These are phyloP conservation scores for Boletus insuetus DNA, from an alignment of 768 basidiomycete genomes.

Conservation along the genomic window DNA sequence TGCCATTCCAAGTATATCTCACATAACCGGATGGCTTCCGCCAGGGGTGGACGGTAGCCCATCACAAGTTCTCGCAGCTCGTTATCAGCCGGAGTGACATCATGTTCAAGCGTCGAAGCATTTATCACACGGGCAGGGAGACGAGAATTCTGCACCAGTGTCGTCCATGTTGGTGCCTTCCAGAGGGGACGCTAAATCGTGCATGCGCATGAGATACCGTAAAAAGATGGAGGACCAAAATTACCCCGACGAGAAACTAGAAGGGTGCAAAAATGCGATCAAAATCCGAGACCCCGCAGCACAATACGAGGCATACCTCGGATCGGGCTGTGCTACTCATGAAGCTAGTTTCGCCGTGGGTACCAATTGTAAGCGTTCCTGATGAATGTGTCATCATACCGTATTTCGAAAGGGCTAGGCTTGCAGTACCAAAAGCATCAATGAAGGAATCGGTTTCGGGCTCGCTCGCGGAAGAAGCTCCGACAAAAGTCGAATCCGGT, in stretches of 20 bases:
- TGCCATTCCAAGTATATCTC: conserved; percentile 66
- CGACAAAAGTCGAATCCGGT: conserved; percentile 7
- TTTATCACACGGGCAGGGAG: conserved; percentile 42
- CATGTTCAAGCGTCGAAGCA: conserved; percentile 34
- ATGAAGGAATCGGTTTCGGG: conserved; percentile 44
- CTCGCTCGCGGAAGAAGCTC: conserved; percentile 8
- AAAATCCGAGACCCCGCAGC: neutral
- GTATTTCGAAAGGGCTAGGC: neutral
- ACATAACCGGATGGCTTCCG: conserved; percentile 59
- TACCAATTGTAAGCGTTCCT: conserved; percentile 61
- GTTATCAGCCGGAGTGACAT: conserved; percentile 28
- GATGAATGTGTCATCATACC: neutral
- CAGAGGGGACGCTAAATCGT: conserved; percentile 25
- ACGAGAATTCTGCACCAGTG: conserved; percentile 29
- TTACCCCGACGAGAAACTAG: conserved; percentile 60
- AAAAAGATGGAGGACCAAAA: neutral
- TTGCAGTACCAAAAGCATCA: conserved; percentile 46
- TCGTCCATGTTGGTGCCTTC: conserved; percentile 12
- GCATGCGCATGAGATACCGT: neutral
- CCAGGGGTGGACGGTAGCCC: conserved; percentile 49
- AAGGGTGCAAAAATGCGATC: neutral
- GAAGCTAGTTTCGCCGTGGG: conserved; percentile 52
- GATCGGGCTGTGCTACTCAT: conserved; percentile 65
- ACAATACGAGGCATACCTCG: conserved; percentile 46
- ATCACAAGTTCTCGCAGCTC: conserved; percentile 45